Evolutionary conservation across 768 basidiomycete species (phyloP), one percentile per base, ranked within the genome.

Genomic region (Boletus edulis): DNA sequence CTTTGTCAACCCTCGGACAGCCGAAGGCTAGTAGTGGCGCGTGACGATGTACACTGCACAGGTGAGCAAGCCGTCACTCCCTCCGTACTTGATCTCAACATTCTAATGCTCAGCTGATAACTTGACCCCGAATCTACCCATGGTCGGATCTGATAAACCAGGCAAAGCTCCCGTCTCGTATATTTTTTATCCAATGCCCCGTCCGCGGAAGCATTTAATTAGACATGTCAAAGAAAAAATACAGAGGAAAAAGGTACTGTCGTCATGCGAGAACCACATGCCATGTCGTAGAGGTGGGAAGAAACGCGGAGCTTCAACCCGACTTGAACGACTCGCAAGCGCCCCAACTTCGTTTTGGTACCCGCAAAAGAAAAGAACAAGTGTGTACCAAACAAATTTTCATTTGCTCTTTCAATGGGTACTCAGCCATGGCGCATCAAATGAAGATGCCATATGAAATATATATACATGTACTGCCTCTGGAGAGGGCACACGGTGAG

Each of bases 401-500:
- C 46, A 61, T 31, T 17, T 49, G 7, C 17, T 14, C 20, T 35
- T n/a, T n/a, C 29, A 32, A 22, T 42, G 17, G 22, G 24, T 59
- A 40, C 52, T 20, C 59, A 49, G 51, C 44, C 53, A n/a, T n/a
- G n/a, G n/a, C n/a, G n/a, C 60, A 60, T 52, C 61, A 62, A 38
- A 47, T 45, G 40, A 58, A 42, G 22, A 46, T 29, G 29, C 39
- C n/a, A 46, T 22, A 51, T 38, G 43, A 41, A 20, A 46, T 43
- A 40, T 4, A 43, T 46, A 57, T 13, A n/a, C 38, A 27, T 12
- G 58, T 52, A 63, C 48, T n/a, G 62, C 62, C 59, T 49, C 42
- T 22, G 9, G 18, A 5, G 40, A 41, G 44, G 41, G 35, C 20
- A 27, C 22, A 24, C 29, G 37, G n/a, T 17, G 29, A 18, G 20